phyloP scores from a whole-genome alignment of 176 grass and related monocot genomes.

The Leersia perrieri region DNA sequence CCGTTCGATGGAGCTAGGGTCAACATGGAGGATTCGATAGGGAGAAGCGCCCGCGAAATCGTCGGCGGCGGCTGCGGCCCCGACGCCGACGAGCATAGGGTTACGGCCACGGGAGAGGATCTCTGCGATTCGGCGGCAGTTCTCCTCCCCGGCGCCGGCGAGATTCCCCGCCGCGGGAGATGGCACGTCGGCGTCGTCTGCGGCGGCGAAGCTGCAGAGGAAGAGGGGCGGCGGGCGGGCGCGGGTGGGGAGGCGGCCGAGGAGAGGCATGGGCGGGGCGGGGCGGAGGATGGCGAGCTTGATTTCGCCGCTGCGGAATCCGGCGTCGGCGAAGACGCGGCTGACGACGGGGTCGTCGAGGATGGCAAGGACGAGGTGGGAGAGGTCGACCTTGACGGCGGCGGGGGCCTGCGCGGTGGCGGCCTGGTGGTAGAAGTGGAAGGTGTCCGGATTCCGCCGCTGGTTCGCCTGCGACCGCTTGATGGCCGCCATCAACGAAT shows the following conservation, averaged over 20 bases:
- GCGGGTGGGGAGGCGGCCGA: no score
- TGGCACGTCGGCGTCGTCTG: conserved; percentile 49
- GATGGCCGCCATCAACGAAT: conserved; percentile 90
- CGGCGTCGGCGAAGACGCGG: conserved; percentile 80
- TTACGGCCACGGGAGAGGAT: conserved; percentile 71
- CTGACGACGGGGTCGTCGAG: conserved; percentile 92
- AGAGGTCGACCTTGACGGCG: conserved; percentile 76
- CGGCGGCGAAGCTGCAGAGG: conserved; percentile 72
- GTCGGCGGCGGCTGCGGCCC: conserved; percentile 53
- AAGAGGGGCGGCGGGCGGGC: no score
- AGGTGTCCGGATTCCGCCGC: conserved; percentile 66
- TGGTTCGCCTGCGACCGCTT: conserved; percentile 89
- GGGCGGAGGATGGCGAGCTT: conserved; percentile 81
- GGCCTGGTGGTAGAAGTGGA: conserved; percentile 76
- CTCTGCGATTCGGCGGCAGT: conserved; percentile 64
- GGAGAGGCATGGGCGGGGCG: no score
- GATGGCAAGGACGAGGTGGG: conserved; percentile 76
- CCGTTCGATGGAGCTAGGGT: conserved; percentile 16
- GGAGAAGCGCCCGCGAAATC: conserved; percentile 48
- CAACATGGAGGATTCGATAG: conserved; percentile 45
- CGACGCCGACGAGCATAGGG: conserved; percentile 87
- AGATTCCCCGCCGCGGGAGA: conserved; percentile 33
- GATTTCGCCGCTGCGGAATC: conserved; percentile 78
- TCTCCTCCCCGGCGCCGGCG: conserved; percentile 44
- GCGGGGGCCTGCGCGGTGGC: conserved; percentile 27